Conservation (phyloP, 2,329 filamentous ascomycete genomes). For the Aspergillus cejpii region DNA sequence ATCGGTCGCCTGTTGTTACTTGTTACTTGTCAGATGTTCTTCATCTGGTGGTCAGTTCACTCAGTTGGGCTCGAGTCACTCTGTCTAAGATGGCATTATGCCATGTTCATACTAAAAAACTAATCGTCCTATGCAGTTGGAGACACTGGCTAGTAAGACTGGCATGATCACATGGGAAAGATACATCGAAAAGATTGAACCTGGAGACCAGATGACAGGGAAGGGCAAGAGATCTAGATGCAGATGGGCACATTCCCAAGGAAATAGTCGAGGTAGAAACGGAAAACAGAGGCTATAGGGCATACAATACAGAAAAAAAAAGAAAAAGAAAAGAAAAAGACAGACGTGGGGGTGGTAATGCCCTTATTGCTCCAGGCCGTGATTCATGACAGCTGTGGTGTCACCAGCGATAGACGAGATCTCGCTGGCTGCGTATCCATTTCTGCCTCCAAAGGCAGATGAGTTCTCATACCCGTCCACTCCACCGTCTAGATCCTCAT, state of each 20-base stretch:
- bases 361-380: conserved; percentile 7
- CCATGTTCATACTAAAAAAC: too few relatives aligned
- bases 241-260: too few relatives aligned
- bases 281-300: neutral
- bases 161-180: neutral
- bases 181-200: neutral
- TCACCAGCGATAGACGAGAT: conserved; percentile 25
- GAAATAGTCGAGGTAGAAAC: neutral
- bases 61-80: too few relatives aligned
- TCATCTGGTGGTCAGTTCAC: too few relatives aligned
- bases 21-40: neutral
- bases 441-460: conserved; percentile 27
- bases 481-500: conserved; percentile 29
- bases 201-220: neutral
- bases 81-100: too few relatives aligned
- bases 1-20: neutral
- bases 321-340: conserved; percentile 5
- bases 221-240: neutral
- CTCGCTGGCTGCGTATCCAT: conserved; percentile 31
- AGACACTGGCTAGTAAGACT: neutral
- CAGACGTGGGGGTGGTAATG: too few relatives aligned
- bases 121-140: too few relatives aligned
- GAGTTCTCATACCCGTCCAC: conserved; percentile 28
- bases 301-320: neutral
- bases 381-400: conserved; percentile 8